Evolutionary conservation across 148 eudicot species (phyloP).

Genomic region (Gaultheria prostrata): DNA sequence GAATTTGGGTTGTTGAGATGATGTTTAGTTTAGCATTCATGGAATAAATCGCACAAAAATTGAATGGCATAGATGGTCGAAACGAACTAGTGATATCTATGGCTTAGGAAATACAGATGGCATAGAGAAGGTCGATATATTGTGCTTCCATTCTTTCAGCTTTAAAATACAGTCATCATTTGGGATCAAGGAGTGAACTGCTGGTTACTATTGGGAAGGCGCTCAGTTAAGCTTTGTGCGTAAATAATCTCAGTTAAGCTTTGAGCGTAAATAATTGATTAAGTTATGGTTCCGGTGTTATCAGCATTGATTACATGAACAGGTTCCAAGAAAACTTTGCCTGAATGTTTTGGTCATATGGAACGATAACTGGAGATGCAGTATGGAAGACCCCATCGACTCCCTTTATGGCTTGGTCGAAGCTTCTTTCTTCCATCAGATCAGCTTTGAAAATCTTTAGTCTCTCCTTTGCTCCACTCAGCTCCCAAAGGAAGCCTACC

Average conservation of each 20-base stretch:
- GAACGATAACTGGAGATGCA: slow-evolving; percentile 82
- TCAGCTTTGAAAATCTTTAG: slow-evolving; percentile 80
- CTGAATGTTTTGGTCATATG: slow-evolving; percentile 60
- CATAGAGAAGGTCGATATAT: not conserved
- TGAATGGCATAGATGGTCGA: not conserved
- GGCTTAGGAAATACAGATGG: not conserved
- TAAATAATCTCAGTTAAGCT: not conserved
- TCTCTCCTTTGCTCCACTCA: slow-evolving; percentile 81
- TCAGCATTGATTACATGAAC: not conserved
- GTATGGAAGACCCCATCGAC: slow-evolving; percentile 92
- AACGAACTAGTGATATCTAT: not conserved
- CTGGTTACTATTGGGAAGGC: not conserved
- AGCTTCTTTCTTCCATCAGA: slow-evolving; percentile 77
- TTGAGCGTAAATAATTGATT: not conserved
- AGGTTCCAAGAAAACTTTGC: slow-evolving; percentile 32
- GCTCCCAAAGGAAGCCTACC: slow-evolving; percentile 65
- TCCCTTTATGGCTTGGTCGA: slow-evolving; percentile 67
- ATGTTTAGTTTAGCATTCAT: not conserved
- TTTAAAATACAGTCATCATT: not conserved
- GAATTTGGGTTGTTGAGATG: not conserved
- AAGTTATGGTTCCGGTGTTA: not conserved
- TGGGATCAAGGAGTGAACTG: not conserved
- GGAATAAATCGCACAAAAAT: not conserved
- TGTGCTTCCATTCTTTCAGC: not conserved
- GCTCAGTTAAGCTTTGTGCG: not conserved